Conservation (phyloP, 2,329 filamentous ascomycete species). For the Pseudogymnoascus sp. region DNA sequence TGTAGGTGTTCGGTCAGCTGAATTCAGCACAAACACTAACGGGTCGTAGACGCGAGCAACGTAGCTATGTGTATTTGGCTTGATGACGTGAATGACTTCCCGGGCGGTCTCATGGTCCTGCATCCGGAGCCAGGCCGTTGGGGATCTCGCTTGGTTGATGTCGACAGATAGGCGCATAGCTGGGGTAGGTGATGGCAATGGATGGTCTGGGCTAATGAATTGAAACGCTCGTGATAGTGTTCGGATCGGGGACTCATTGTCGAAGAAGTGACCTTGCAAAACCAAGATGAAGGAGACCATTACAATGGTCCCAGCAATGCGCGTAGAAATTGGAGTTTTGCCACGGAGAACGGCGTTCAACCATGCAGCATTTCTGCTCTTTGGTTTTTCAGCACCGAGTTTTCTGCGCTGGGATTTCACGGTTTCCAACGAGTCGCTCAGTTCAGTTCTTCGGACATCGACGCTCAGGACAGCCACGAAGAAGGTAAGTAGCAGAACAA, state of each 20-base stretch:
- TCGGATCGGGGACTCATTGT: conserved; percentile 42
- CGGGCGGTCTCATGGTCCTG: conserved; percentile 73
- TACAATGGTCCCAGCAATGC: conserved; percentile 66
- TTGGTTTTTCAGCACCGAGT: conserved; percentile 27
- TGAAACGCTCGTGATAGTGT: conserved; percentile 31
- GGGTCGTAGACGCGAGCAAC: conserved; percentile 69
- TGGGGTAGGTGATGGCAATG: conserved; percentile 18
- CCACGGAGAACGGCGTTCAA: conserved; percentile 54
- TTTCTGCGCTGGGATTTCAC: conserved; percentile 4
- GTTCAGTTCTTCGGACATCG: conserved; percentile 67
- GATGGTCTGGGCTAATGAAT: conserved; percentile 10
- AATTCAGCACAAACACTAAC: conserved; percentile 62
- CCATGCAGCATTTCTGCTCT: conserved; percentile 43
- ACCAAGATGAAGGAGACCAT: conserved; percentile 65
- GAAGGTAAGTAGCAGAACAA: conserved; percentile 71
- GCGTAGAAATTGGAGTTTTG: conserved; percentile 60
- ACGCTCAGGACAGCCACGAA: conserved; percentile 73
- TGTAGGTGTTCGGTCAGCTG: conserved; percentile 54
- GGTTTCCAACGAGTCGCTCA: conserved; percentile 59
- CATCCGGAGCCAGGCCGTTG: conserved; percentile 65
- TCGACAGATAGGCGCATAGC: conserved; percentile 43
- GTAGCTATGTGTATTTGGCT: conserved; percentile 63
- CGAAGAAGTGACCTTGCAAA: conserved; percentile 72
- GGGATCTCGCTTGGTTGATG: conserved; percentile 68
- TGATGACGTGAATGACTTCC: conserved; percentile 69